A percentile compares a stretch with the other conserved stretches of the same genome.
These are phyloP conservation scores for Penicillium coprophilum DNA, from an alignment of 495 filamentous ascomycete species.

Conservation along the genomic window DNA sequence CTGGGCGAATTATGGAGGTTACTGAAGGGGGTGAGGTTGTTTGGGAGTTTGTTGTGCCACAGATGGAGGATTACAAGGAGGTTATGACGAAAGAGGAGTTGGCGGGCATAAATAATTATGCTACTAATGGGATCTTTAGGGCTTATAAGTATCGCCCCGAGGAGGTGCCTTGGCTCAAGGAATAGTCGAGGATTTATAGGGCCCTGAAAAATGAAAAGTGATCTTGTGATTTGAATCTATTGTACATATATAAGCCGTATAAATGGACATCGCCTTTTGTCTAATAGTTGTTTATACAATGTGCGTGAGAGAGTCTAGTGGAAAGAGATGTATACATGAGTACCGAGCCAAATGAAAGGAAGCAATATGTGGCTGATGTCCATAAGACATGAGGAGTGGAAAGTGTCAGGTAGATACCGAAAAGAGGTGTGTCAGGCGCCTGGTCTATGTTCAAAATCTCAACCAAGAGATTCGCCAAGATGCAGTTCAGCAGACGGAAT, in stretches of 20 bases:
- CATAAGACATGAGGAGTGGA: background rate
- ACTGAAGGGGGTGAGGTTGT: conserved; percentile 35
- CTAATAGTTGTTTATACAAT: conserved; percentile 7
- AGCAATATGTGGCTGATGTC: background rate
- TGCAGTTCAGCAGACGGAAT: conserved; percentile 22
- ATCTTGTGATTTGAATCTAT: background rate
- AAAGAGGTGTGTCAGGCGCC: background rate
- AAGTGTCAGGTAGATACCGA: background rate
- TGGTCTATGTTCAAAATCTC: conserved; percentile 1
- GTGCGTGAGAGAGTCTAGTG: background rate
- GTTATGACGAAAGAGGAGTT: conserved; percentile 15
- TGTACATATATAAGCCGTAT: background rate
- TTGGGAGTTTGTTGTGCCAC: conserved; percentile 29
- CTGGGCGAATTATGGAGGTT: conserved; percentile 54
- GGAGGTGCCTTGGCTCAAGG: conserved; percentile 24
- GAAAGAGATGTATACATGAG: background rate
- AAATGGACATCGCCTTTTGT: background rate
- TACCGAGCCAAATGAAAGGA: conserved; percentile 4
- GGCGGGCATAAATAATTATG: conserved; percentile 20
- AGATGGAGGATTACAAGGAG: conserved; percentile 21
- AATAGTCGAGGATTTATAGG: background rate
- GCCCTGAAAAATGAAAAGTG: background rate
- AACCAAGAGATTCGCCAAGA: conserved; percentile 43
- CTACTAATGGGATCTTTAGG: conserved; percentile 27
- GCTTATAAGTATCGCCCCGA: conserved; percentile 26